Evolutionary conservation across 2,329 filamentous ascomycete species (phyloP).

Genomic region (Zymoseptoria pseudotritici): DNA sequence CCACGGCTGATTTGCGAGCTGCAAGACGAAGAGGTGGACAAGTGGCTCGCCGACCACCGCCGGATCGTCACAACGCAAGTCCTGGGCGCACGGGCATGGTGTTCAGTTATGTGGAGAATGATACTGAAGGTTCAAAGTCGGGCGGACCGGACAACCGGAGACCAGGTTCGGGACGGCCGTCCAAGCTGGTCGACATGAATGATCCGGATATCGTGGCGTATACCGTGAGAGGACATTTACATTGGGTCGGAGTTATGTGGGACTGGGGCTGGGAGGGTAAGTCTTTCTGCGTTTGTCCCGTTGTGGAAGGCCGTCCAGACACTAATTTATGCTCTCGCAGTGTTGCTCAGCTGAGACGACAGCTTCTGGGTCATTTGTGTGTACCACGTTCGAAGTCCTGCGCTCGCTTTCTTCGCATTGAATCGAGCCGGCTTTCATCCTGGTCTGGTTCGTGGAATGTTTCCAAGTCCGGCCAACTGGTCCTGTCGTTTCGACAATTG

Average conservation of each 20-base stretch:
- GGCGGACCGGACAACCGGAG: background rate
- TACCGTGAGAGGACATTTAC: slow-evolving; percentile 57
- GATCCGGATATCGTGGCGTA: slow-evolving; percentile 37
- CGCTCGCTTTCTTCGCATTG: background rate
- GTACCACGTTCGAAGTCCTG: background rate
- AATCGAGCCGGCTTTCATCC: background rate
- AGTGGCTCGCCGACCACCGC: slow-evolving; percentile 10
- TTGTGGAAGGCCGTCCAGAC: slow-evolving; percentile 3
- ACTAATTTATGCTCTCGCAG: slow-evolving; percentile 15
- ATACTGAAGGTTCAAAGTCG: slow-evolving; percentile 3
- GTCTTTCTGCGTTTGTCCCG: slow-evolving; percentile 19
- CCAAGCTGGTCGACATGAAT: slow-evolving; percentile 13
- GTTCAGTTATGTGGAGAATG: slow-evolving; percentile 22
- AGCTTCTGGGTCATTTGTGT: background rate
- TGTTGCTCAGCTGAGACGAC: slow-evolving; percentile 34
- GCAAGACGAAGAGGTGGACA: slow-evolving; percentile 20
- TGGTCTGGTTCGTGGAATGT: background rate
- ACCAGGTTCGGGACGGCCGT: background rate
- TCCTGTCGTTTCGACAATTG: background rate
- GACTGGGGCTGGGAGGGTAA: slow-evolving; percentile 67
- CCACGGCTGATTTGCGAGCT: slow-evolving; percentile 31
- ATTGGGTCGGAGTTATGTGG: slow-evolving; percentile 66
- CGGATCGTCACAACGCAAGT: slow-evolving; percentile 11
- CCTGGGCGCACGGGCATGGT: slow-evolving; percentile 29
- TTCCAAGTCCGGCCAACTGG: background rate